These are phyloP conservation scores for Hemileia vastatrix DNA, from an alignment of 1,284 basidiomycete genomes.

Conservation along the genomic window DNA sequence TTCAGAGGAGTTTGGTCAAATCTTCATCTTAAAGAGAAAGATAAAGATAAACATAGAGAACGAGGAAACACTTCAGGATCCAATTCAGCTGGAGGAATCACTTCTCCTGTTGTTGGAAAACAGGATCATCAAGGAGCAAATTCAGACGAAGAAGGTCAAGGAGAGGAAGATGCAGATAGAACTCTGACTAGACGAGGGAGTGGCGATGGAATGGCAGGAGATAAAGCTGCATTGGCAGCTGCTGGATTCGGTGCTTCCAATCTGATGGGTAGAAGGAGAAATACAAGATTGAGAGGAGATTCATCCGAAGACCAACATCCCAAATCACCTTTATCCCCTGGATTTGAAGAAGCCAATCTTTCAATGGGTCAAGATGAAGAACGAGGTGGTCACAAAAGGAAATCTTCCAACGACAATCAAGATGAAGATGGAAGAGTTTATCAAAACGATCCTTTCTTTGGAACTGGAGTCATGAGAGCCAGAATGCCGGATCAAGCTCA, in stretches of 20 bases:
- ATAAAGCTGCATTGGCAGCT: background rate
- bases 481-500: slow-evolving; percentile 26
- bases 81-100: no score
- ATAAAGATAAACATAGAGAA: background rate
- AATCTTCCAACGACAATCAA: slow-evolving; percentile 26
- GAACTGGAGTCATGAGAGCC: slow-evolving; percentile 24
- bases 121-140: background rate
- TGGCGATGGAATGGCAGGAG: slow-evolving; percentile 2
- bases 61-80: slow-evolving; percentile 24
- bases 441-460: slow-evolving; percentile 30
- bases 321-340: background rate
- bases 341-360: background rate
- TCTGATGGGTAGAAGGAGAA: background rate
- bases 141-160: background rate
- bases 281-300: background rate
- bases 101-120: background rate
- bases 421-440: slow-evolving; percentile 19
- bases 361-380: background rate
- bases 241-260: background rate
- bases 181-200: background rate
- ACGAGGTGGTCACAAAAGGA: slow-evolving; percentile 23
- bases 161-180: background rate
- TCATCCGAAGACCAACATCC: background rate
- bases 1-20: slow-evolving; percentile 1
- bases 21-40: background rate